Evolutionary conservation across 2,329 filamentous ascomycete genomes (phyloP).

Genomic region (Rasamsonia emersonii): DNA sequence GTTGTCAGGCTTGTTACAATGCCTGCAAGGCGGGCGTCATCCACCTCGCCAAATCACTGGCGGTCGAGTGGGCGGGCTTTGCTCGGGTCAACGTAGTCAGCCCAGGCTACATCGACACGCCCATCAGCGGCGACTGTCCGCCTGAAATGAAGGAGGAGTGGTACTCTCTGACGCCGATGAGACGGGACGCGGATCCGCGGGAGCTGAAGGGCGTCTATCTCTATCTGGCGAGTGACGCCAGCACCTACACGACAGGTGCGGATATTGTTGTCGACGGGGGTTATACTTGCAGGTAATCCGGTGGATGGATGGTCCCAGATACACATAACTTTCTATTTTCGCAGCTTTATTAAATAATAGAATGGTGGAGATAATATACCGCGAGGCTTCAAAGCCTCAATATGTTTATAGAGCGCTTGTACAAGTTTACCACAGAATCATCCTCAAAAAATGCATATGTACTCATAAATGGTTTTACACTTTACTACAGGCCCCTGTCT

Average conservation of each 20-base stretch:
- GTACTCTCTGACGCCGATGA: slow-evolving; percentile 65
- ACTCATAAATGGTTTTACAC: no score
- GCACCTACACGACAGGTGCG: slow-evolving; percentile 65
- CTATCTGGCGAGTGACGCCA: slow-evolving; percentile 66
- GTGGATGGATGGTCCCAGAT: no score
- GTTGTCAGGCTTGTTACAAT: slow-evolving; percentile 72
- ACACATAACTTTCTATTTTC: no score
- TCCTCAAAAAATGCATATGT: no score
- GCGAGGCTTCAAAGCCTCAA: no score
- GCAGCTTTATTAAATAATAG: no score
- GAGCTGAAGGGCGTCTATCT: slow-evolving; percentile 72
- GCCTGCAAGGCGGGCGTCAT: slow-evolving; percentile 74
- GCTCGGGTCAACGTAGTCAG: slow-evolving; percentile 38
- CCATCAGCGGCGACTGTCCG: slow-evolving; percentile 52
- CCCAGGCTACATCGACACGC: slow-evolving; percentile 33
- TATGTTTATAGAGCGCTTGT: no score
- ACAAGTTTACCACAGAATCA: no score
- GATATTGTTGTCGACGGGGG: slow-evolving; percentile 60
- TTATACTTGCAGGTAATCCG: no score
- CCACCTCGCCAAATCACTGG: slow-evolving; percentile 70
- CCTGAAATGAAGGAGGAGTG: slow-evolving; percentile 58
- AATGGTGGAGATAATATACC: no score
- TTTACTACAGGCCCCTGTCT: no score
- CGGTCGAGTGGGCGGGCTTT: slow-evolving; percentile 71
- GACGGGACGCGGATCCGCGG: slow-evolving; percentile 55